Evolutionary conservation across 2,329 filamentous ascomycete genomes (phyloP).

Genomic region (Apiospora hydei): DNA sequence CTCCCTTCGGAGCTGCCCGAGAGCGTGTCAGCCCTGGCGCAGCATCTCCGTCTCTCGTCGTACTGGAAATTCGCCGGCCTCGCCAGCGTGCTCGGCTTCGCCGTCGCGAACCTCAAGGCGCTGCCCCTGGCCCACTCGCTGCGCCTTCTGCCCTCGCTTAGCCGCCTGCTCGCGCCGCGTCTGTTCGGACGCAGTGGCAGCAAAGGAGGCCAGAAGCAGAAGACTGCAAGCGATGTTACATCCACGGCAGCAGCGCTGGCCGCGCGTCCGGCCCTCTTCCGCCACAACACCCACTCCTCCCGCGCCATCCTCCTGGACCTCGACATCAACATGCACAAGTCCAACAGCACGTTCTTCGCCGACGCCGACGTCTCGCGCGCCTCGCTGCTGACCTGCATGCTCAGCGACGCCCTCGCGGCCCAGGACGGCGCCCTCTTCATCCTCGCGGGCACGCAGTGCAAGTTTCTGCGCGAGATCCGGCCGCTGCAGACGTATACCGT

Average conservation of each 20-base stretch:
- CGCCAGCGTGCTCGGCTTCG: background rate
- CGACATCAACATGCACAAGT: slow-evolving; percentile 27
- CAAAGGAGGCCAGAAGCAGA: background rate
- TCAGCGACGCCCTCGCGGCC: background rate
- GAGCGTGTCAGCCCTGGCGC: background rate
- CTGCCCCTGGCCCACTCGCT: slow-evolving; percentile 11
- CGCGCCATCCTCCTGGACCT: slow-evolving; percentile 20
- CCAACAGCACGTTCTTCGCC: slow-evolving; percentile 28
- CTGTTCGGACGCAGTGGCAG: background rate
- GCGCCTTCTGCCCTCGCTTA: background rate
- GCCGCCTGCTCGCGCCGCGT: background rate
- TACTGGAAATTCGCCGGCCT: slow-evolving; percentile 7
- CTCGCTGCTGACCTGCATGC: slow-evolving; percentile 15
- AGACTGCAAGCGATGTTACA: background rate
- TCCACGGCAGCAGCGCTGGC: background rate
- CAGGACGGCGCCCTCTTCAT: background rate
- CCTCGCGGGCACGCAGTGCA: slow-evolving; percentile 14
- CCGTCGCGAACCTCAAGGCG: slow-evolving; percentile 11
- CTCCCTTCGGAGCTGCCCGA: background rate
- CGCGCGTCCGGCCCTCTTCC: background rate
- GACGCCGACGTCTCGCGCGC: slow-evolving; percentile 22
- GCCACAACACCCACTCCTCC: background rate
- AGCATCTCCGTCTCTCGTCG: background rate
- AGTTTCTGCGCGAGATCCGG: slow-evolving; percentile 25
- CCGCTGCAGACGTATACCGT: slow-evolving; percentile 23